Base-by-base conservation (phyloP, 2,329 filamentous ascomycete species). In the Exophiala viscosa region DNA sequence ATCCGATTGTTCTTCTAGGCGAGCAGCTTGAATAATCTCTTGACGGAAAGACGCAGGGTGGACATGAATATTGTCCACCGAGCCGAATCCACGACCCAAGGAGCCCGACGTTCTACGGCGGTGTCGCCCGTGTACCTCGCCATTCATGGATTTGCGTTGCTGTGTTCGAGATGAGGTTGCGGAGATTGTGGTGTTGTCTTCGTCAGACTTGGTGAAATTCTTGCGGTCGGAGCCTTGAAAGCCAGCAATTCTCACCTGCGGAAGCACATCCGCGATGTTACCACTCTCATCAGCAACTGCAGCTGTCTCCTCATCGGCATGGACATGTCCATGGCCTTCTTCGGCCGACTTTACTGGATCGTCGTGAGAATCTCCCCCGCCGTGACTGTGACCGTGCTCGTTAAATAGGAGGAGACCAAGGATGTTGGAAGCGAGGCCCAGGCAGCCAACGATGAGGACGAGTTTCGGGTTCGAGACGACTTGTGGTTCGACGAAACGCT, bases 11-110 rank as follows among this genome's bases (percentile, higher is more conserved):
- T 77, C 74, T 35, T 81, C 82, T 41, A 84, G 75, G 45, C 82
- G 81, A 54, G 84, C 86, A n/a, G 88, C 89, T 34, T 86, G 85
- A 60, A 97, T 95, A 62, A 99, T 96, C 50, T 92, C 90, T 68
- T 95, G 88, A 60, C 93, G 80, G 76, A 97, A 90, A 58, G 86
- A 92, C 18, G 90, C 87, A 2, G 93, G 93, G 67, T 96, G 88
- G 47, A 95, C 88, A 67, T 86, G 88, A 61, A 95, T 81, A 48
- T 84, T 80, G 20, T 85, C 86, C 50, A 90, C 81, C 32, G 72
- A 77, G 11, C 75, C 73, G 54, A 79, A 77, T 40, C 72, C 70
- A 47, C 79, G 74, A 28, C 75, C 77, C 20, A 73, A 85, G 71
- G 75, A 90, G 73, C 74, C 79, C 84, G 54, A 82, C 73, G 59